Base-by-base conservation (phyloP, 257 asterid genomes). In the Capsicum chinense region DNA sequence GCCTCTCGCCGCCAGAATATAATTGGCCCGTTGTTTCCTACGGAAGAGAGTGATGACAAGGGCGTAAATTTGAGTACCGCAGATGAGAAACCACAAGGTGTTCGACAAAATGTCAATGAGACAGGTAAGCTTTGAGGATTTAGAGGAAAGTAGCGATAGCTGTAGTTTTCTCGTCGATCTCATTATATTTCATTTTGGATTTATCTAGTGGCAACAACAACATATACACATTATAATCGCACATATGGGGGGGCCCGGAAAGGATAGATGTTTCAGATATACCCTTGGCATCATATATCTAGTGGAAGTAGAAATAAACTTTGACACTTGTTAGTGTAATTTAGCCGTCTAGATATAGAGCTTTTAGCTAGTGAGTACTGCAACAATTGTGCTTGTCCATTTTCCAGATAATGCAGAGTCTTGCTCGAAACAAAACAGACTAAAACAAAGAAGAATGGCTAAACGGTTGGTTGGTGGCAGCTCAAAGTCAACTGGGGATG, bases 21-120 rank as follows among this genome's bases (percentile, higher is more conserved):
- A 47, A 89, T 93, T 73, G 98, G 98, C 73, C 98, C 95, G 14
- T 79, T 87, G 71, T 81, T 93, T 80, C 93, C 92, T 6, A 63
- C 19, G 71, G 67, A 76, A 47, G 19, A 52, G 8, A 82, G 82
- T 19, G 84, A 52, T 6, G 54, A 3, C 12, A 42, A 21, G 6
- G 82, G 4, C 6, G 84, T 63, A 37, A 80, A 15, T n/a, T 52
- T 1, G 9, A 83, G 74, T 6, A 74, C 26, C 48, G 86, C 11
- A 9, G 83, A 39, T 6, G 82, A 63, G 54, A 63, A 7, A 13
- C 83, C 86, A 35, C 88, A 79, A 90, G 84, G 79, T 88, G 94
- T 89, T 92, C 91, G 94, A 88, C 84, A 74, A 90, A 87, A 89
- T 92, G 91, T 88, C 82, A 11, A 80, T 4, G 44, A 62, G 88